A percentile compares a stretch with the other conserved stretches of the same genome.
phyloP scores from a whole-genome alignment of 768 basidiomycete genomes.

The Amyloporia xantha region DNA sequence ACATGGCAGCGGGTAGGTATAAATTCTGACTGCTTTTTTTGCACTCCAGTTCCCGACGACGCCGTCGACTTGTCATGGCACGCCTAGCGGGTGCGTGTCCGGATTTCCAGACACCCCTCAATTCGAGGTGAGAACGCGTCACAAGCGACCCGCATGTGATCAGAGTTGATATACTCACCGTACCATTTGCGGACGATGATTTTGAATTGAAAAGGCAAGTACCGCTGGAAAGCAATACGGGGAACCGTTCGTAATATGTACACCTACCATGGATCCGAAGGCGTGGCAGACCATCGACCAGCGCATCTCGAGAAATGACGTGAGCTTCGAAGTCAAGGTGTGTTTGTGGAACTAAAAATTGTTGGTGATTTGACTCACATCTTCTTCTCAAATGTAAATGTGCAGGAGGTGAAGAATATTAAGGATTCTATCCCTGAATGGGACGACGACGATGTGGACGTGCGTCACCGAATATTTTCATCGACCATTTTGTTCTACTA shows the following conservation, averaged over 20 bases:
- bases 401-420: slow-evolving; percentile 36
- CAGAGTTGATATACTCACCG: neutral
- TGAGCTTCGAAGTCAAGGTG: slow-evolving; percentile 40
- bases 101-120: neutral
- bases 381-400: neutral
- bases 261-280: neutral
- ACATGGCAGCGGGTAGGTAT: too few species aligned
- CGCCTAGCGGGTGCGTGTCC: neutral
- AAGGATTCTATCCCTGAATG: slow-evolving; percentile 38
- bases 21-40: too few species aligned
- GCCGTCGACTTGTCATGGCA: slow-evolving; percentile 1
- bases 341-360: neutral
- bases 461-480: too few species aligned
- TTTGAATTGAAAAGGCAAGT: neutral
- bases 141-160: neutral
- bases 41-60: slow-evolving; percentile 1
- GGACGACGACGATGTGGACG: slow-evolving; percentile 45
- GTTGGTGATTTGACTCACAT: neutral
- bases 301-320: slow-evolving; percentile 1
- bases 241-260: neutral
- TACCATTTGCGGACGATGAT: too few species aligned
- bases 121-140: neutral
- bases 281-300: neutral
- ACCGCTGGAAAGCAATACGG: too few species aligned
- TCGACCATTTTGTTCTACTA: too few species aligned